Conservation (phyloP, 192 early-diverging fungal genomes). For the Coemansia sp. region DNA sequence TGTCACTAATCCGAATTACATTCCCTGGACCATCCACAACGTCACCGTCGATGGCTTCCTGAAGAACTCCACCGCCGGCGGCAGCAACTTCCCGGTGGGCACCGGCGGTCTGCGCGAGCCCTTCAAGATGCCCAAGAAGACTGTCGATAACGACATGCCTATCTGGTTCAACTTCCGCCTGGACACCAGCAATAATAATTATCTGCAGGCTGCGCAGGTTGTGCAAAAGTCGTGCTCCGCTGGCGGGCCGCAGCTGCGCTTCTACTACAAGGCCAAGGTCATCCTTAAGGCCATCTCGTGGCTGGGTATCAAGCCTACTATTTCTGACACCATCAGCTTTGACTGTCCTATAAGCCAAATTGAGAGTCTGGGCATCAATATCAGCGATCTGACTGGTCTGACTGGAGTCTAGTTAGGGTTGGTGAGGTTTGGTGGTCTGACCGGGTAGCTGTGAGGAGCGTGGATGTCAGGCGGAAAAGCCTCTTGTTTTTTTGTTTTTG, state of each 20-base stretch:
- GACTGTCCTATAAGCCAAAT: constrained; percentile 50
- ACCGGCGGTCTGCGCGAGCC: constrained; percentile 38
- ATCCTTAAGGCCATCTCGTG: constrained; percentile 52
- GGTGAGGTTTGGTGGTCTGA: background rate
- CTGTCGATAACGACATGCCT: constrained; percentile 39
- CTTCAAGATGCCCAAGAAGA: constrained; percentile 52
- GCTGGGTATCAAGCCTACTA: constrained; percentile 55
- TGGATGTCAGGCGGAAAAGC: too few relatives aligned
- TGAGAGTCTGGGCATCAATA: constrained; percentile 46
- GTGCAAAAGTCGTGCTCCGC: constrained; percentile 45
- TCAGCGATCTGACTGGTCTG: constrained; percentile 46
- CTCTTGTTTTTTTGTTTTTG: background rate
- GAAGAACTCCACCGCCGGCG: constrained; percentile 23
- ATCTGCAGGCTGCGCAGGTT: constrained; percentile 31
- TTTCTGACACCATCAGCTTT: constrained; percentile 49
- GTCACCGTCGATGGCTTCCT: constrained; percentile 53
- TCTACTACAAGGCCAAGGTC: constrained; percentile 55
- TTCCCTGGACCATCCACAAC: constrained; percentile 59
- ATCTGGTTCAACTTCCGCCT: constrained; percentile 53
- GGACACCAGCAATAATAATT: constrained; percentile 41
- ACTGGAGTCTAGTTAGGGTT: background rate
- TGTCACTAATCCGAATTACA: constrained; percentile 58
- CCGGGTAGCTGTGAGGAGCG: background rate
- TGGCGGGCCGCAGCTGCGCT: constrained; percentile 34
- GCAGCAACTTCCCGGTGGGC: constrained; percentile 51